Evolutionary conservation across 495 filamentous ascomycete genomes (phyloP).

Genomic region (Saxophila tyrrhenica): DNA sequence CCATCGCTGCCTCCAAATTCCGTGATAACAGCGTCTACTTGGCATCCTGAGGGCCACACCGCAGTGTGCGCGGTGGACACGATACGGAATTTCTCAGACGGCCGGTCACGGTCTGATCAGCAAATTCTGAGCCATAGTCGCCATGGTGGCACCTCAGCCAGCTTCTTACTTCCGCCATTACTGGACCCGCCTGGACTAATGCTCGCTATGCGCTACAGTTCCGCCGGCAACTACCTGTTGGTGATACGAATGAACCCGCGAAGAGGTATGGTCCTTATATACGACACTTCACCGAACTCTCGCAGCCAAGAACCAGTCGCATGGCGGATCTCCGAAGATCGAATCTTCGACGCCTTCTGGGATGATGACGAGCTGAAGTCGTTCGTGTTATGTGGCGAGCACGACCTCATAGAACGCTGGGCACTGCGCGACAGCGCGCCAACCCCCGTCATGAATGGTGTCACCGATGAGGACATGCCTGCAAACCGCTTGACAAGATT

Average conservation of each 20-base stretch:
- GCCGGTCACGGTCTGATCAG: neutral
- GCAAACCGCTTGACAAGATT: neutral
- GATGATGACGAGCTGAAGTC: constrained; percentile 11
- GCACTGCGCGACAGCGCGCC: neutral
- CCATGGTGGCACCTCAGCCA: neutral
- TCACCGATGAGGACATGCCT: neutral
- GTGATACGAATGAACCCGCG: constrained; percentile 6
- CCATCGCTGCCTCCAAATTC: constrained; percentile 1
- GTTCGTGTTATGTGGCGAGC: neutral
- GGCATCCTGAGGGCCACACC: constrained; percentile 14
- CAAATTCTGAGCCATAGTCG: constrained; percentile 1
- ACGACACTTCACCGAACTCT: constrained; percentile 3
- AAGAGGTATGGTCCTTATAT: constrained; percentile 10
- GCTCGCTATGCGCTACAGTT: constrained; percentile 8
- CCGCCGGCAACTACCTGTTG: constrained; percentile 5
- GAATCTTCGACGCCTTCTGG: neutral
- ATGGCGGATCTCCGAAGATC: constrained; percentile 10
- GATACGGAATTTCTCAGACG: neutral
- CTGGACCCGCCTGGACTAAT: constrained; percentile 9
- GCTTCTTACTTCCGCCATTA: neutral
- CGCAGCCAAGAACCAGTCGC: constrained; percentile 19
- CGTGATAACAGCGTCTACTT: constrained; percentile 6
- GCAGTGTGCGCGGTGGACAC: constrained; percentile 8
- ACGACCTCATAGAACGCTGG: neutral
- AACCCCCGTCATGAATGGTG: neutral